These are phyloP conservation scores for Microsporum audouinii DNA, from an alignment of 2,329 filamentous ascomycete species.

Conservation along the genomic window DNA sequence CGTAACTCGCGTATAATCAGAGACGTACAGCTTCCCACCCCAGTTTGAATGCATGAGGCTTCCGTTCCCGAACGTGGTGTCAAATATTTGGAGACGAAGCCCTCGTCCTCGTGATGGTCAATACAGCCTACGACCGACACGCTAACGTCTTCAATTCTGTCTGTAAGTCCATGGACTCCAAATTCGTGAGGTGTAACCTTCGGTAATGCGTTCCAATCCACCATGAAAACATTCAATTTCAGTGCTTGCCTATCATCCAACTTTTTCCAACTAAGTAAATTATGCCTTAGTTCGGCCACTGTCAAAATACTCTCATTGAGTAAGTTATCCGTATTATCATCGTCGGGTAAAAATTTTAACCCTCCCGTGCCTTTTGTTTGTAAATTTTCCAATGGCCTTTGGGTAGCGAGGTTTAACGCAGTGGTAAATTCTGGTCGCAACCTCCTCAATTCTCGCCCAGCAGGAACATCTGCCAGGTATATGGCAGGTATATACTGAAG, in stretches of 20 bases:
- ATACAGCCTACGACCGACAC: slow-evolving; percentile 43
- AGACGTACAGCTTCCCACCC: slow-evolving; percentile 48
- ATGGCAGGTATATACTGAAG: slow-evolving; percentile 46
- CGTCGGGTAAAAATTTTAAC: slow-evolving; percentile 11
- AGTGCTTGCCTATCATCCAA: background rate
- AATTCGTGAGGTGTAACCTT: slow-evolving; percentile 26
- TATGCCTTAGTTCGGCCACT: slow-evolving; percentile 27
- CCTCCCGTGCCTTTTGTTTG: background rate
- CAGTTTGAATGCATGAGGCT: slow-evolving; percentile 38
- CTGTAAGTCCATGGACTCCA: slow-evolving; percentile 37
- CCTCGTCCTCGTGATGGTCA: slow-evolving; percentile 53
- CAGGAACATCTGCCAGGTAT: slow-evolving; percentile 41
- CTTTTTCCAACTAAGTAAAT: slow-evolving; percentile 9
- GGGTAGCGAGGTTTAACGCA: slow-evolving; percentile 41
- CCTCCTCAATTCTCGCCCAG: slow-evolving; percentile 38
- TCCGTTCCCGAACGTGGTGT: background rate
- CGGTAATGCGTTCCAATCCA: slow-evolving; percentile 38
- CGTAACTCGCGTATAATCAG: slow-evolving; percentile 41
- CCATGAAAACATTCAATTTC: slow-evolving; percentile 25
- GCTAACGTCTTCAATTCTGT: slow-evolving; percentile 15
- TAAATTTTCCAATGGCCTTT: background rate
- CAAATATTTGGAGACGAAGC: slow-evolving; percentile 34
- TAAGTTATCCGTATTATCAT: slow-evolving; percentile 19
- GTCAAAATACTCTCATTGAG: slow-evolving; percentile 31
- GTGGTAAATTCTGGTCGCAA: slow-evolving; percentile 49